These are phyloP conservation scores for Chenopodium album DNA, from an alignment of 148 eudicot genomes.

Conservation along the genomic window DNA sequence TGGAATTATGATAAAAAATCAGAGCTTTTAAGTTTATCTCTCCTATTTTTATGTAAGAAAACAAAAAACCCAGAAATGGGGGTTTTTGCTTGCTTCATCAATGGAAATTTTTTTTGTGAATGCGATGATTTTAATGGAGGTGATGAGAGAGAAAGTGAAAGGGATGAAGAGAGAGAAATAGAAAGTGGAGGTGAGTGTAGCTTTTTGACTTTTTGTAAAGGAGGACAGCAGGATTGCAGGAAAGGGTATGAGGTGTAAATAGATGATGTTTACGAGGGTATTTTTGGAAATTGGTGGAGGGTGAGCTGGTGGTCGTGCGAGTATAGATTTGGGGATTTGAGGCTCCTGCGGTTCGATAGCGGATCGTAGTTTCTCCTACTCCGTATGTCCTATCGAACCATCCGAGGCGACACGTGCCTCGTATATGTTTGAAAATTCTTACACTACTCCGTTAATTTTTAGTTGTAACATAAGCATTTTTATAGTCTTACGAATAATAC, in stretches of 20 bases:
- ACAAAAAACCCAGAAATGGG: conserved; percentile 16
- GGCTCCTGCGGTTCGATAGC: neutral
- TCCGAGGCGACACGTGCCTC: too few relatives aligned
- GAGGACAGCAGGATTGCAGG: conserved; percentile 5
- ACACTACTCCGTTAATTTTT: too few relatives aligned
- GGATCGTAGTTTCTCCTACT: too few relatives aligned
- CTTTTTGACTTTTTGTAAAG: conserved; percentile 31
- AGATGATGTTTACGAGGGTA: conserved; percentile 10
- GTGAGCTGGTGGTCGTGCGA: conserved; percentile 13
- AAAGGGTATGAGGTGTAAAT: conserved; percentile 23
- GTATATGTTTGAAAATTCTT: too few relatives aligned
- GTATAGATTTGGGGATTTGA: neutral
- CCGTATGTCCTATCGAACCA: too few relatives aligned
- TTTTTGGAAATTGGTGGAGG: neutral
- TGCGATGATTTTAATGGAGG: conserved; percentile 30
- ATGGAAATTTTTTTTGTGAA: conserved; percentile 7
- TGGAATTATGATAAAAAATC: too few relatives aligned
- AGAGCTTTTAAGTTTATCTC: neutral
- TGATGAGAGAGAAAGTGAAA: neutral
- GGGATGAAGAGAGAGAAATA: too few relatives aligned
- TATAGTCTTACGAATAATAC: too few relatives aligned
- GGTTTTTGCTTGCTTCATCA: neutral
- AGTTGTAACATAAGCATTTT: too few relatives aligned
- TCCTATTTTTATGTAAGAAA: conserved; percentile 2
- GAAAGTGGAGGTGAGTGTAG: neutral